Percentiles rank a stretch among this genome's conserved stretches.
These are phyloP conservation scores for Calonectria naviculata DNA, from an alignment of 2,329 filamentous ascomycete species.

Conservation along the genomic window DNA sequence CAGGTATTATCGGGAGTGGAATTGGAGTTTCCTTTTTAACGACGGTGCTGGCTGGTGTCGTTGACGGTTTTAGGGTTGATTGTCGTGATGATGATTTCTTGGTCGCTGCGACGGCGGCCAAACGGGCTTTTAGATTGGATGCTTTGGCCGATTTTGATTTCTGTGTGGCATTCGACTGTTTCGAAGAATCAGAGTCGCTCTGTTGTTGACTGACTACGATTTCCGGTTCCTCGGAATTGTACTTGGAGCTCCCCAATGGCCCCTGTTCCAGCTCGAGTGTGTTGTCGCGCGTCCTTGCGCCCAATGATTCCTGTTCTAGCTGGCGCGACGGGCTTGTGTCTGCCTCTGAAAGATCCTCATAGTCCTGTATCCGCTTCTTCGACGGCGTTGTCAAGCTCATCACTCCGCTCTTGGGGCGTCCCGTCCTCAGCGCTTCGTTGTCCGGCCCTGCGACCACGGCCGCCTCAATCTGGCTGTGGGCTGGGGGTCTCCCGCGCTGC, in stretches of 20 bases:
- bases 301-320: slow-evolving; percentile 35
- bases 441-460: slow-evolving; percentile 43
- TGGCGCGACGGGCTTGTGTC: slow-evolving; percentile 43
- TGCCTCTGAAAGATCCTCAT: slow-evolving; percentile 44
- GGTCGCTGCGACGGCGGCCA: not conserved
- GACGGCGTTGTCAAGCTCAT: slow-evolving; percentile 51
- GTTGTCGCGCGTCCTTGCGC: slow-evolving; percentile 4
- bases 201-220: not conserved
- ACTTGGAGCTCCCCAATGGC: not conserved
- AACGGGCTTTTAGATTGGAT: not conserved
- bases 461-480: slow-evolving; percentile 45
- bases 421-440: slow-evolving; percentile 31
- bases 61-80: not conserved
- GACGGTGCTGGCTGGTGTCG: not conserved
- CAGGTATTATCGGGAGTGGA: not conserved
- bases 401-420: slow-evolving; percentile 41
- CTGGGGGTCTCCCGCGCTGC: slow-evolving; percentile 44
- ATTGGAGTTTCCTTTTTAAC: slow-evolving; percentile 15
- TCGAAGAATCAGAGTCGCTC: not conserved
- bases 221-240: not conserved
- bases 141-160: slow-evolving; percentile 11
- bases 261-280: slow-evolving; percentile 11
- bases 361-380: slow-evolving; percentile 45
- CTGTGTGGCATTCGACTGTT: not conserved
- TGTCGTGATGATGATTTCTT: slow-evolving; percentile 19